Conservation (phyloP, 768 basidiomycete genomes). For the Pleurotus pulmonarius region DNA sequence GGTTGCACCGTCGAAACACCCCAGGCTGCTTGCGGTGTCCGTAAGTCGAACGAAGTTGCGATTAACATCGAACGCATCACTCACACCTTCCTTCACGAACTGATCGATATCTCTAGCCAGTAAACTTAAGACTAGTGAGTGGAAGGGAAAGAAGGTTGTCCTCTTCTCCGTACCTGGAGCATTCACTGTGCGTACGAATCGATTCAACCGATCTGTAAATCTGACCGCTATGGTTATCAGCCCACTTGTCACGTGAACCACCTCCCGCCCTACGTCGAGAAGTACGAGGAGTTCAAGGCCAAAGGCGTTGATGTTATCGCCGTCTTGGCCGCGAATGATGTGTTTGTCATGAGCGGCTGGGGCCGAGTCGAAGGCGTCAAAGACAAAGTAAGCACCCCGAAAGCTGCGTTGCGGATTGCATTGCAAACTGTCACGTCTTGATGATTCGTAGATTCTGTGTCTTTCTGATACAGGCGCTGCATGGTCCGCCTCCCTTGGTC, state of each 20-base stretch:
- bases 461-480: conserved; percentile 52
- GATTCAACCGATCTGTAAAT: not conserved
- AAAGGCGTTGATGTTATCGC: conserved; percentile 76
- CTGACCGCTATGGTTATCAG: conserved; percentile 29
- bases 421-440: not conserved
- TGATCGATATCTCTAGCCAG: conserved; percentile 33
- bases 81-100: too few species aligned
- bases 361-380: conserved; percentile 51
- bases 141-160: conserved; percentile 83
- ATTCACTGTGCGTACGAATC: conserved; percentile 55
- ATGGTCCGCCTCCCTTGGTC: conserved; percentile 55
- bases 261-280: conserved; percentile 61
- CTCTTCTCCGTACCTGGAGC: conserved; percentile 77
- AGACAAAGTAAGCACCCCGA: conserved; percentile 50
- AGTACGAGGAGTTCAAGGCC: conserved; percentile 69
- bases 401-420: not conserved
- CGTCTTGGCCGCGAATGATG: conserved; percentile 77
- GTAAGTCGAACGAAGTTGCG: conserved; percentile 36
- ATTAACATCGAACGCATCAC: too few species aligned
- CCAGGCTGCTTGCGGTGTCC: conserved; percentile 59
- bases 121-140: conserved; percentile 53
- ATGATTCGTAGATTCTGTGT: conserved; percentile 44
- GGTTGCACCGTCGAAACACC: not conserved
- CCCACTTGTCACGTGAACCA: conserved; percentile 66
- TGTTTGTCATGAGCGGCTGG: conserved; percentile 72